These are phyloP conservation scores for Yamadazyma tumulicola DNA, from an alignment of 805 yeast species.

Conservation along the genomic window DNA sequence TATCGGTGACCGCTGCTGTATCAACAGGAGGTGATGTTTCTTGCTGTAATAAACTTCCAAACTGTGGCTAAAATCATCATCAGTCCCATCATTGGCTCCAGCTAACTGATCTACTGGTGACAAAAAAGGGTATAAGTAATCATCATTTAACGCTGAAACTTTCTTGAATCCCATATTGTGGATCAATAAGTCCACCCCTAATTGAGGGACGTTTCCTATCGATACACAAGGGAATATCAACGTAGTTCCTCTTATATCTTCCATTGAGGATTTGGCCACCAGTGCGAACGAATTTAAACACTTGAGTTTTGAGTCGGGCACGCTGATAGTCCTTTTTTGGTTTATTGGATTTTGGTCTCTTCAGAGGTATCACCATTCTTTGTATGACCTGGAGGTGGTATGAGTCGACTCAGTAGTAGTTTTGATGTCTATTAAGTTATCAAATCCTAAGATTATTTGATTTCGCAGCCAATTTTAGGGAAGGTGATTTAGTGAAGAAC, in stretches of 20 bases:
- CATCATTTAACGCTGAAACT: slow-evolving; percentile 56
- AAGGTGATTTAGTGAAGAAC: no score
- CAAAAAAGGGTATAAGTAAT: slow-evolving; percentile 72
- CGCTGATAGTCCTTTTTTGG: no score
- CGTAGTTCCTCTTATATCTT: neutral
- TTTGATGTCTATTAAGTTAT: no score
- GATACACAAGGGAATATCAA: slow-evolving; percentile 79
- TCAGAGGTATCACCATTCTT: no score
- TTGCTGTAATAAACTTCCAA: slow-evolving; percentile 59
- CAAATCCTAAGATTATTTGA: no score
- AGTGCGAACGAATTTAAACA: no score
- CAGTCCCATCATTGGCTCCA: slow-evolving; percentile 45
- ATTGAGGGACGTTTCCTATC: slow-evolving; percentile 87
- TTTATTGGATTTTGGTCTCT: no score
- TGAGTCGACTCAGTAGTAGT: no score
- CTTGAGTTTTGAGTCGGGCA: no score
- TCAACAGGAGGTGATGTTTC: slow-evolving; percentile 43
- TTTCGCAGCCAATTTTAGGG: no score
- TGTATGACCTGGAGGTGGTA: no score
- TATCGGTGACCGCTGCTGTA: slow-evolving; percentile 83
- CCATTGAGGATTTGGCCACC: slow-evolving; percentile 1
- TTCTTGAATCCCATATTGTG: slow-evolving; percentile 54
- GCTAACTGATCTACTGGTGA: no score
- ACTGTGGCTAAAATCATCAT: slow-evolving; percentile 46
- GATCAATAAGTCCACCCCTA: slow-evolving; percentile 68